Conservation (phyloP, 2,329 filamentous ascomycete species). For the Clonostachys byssicola region DNA sequence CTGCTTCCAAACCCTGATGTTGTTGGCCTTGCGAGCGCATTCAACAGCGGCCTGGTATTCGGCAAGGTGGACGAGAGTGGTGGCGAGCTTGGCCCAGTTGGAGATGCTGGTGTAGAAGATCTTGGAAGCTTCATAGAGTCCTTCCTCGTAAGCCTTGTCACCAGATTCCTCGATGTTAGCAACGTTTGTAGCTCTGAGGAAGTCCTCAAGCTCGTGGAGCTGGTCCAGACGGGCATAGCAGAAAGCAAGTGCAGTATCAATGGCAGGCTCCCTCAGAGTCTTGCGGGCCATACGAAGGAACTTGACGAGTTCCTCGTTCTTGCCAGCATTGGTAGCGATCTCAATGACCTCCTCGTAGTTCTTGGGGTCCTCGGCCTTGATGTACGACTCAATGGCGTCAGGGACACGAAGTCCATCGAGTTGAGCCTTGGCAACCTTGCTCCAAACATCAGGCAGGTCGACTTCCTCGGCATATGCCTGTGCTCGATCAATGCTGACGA, state of each 20-base stretch:
- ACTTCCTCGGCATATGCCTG: constrained; percentile 94
- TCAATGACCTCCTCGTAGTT: constrained; percentile 98
- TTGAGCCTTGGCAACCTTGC: constrained; percentile 96
- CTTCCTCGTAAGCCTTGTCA: constrained; percentile 96
- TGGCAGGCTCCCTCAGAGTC: constrained; percentile 86
- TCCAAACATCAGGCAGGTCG: constrained; percentile 94
- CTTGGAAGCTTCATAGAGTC: constrained; percentile 92
- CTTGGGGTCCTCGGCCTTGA: constrained; percentile 85
- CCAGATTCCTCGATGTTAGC: constrained; percentile 94
- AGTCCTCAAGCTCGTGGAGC: constrained; percentile 91
- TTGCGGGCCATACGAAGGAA: constrained; percentile 96
- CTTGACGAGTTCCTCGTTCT: constrained; percentile 96
- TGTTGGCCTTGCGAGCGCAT: constrained; percentile 97
- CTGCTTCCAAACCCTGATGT: constrained; percentile 98
- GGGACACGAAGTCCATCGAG: constrained; percentile 89
- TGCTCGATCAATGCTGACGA: constrained; percentile 96
- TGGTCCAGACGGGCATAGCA: constrained; percentile 90
- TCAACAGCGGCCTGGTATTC: constrained; percentile 98
- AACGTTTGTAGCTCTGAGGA: constrained; percentile 88
- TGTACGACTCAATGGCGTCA: constrained; percentile 95
- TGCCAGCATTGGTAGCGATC: constrained; percentile 88
- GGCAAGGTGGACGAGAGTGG: constrained; percentile 91
- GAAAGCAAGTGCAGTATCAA: constrained; percentile 93
- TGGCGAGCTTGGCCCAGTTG: constrained; percentile 98
- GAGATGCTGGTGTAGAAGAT: constrained; percentile 98